These are phyloP conservation scores for Miscanthus sacchariflorus DNA, from an alignment of 202 grass and related monocot species.

Conservation along the genomic window DNA sequence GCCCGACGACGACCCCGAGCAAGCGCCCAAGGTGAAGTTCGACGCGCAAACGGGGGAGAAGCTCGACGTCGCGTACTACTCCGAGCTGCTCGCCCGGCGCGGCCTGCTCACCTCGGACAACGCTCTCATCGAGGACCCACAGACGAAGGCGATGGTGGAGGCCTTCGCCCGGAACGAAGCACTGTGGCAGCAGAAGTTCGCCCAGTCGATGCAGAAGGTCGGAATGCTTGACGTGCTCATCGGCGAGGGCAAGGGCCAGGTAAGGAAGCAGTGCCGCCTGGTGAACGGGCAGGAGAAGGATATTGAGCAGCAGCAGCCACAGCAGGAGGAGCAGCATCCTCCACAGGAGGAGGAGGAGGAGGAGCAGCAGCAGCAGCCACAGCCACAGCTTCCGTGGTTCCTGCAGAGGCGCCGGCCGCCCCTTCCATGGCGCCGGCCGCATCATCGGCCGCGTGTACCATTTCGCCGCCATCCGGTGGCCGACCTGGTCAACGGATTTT, in stretches of 20 bases:
- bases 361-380: not conserved
- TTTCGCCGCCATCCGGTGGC: not conserved
- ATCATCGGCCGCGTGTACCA: not conserved
- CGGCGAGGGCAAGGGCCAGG: conserved; percentile 43
- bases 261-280: conserved; percentile 57
- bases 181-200: conserved; percentile 65
- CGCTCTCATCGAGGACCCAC: conserved; percentile 45
- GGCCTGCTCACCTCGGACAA: conserved; percentile 72
- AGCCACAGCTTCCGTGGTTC: not conserved
- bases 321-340: not conserved
- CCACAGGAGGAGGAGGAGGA: not conserved
- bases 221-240: conserved; percentile 63
- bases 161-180: conserved; percentile 41
- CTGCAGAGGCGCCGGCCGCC: not conserved
- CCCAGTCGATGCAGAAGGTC: conserved; percentile 65
- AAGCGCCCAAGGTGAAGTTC: conserved; percentile 52
- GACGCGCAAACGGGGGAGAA: conserved; percentile 37
- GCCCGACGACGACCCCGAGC: conserved; percentile 43
- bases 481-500: conserved; percentile 48
- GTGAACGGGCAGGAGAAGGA: conserved; percentile 45
- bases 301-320: not conserved
- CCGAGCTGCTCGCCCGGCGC: conserved; percentile 42
- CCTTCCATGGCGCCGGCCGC: not conserved
- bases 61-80: conserved; percentile 71
- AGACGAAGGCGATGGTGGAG: conserved; percentile 47